A percentile compares a stretch with the other conserved stretches of the same genome.
phyloP scores from a whole-genome alignment of 208 protist species.

The Leishmania tarentolae region DNA sequence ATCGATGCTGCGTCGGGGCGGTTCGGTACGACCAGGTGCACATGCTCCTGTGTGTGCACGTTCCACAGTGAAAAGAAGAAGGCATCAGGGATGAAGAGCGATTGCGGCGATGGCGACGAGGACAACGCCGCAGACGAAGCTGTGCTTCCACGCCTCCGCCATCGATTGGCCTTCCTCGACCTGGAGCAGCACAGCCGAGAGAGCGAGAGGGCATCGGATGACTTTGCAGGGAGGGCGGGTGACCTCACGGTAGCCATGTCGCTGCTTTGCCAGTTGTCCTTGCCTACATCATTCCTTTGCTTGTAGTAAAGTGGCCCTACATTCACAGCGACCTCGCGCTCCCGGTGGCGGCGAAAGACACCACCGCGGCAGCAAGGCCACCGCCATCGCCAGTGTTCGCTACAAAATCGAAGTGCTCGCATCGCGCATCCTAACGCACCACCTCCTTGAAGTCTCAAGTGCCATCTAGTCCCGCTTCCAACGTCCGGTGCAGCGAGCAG shows the following conservation, averaged over 20 bases:
- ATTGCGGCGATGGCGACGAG: neutral
- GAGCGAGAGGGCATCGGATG: neutral
- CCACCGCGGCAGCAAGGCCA: neutral
- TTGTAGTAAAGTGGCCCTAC: constrained; percentile 28
- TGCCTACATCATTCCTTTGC: neutral
- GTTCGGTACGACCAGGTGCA: constrained; percentile 63
- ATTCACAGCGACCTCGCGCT: constrained; percentile 19
- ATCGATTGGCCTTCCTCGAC: neutral
- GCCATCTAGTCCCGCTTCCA: neutral
- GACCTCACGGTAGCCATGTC: neutral
- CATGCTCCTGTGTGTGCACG: constrained; percentile 41
- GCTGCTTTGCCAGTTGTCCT: neutral
- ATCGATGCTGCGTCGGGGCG: constrained; percentile 10
- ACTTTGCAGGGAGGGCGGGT: neutral
- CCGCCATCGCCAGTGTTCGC: neutral
- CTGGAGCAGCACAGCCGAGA: too few relatives aligned
- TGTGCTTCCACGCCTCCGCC: neutral
- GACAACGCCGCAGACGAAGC: neutral
- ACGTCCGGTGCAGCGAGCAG: neutral
- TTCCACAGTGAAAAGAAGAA: constrained; percentile 62
- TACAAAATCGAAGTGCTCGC: neutral
- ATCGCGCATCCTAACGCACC: neutral
- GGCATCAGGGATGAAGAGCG: constrained; percentile 42
- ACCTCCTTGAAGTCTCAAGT: neutral
- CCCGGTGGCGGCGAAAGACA: neutral